Conservation (phyloP, 768 basidiomycete genomes). For the Pholiota conissans region DNA sequence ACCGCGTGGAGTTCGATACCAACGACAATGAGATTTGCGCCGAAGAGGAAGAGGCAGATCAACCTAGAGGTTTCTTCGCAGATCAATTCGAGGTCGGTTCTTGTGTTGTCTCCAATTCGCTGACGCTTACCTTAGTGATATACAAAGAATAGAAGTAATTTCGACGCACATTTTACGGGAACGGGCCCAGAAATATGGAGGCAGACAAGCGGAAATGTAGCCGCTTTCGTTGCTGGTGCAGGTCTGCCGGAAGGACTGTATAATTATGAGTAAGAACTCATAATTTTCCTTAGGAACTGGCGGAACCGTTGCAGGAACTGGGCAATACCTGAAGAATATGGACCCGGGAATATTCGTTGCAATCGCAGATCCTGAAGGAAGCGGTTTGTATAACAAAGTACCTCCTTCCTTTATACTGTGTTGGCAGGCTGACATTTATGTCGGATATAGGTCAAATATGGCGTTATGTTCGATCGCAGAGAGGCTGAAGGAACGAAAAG, state of each 20-base stretch:
- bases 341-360: conserved; percentile 66
- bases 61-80: conserved; percentile 86
- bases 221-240: conserved; percentile 90
- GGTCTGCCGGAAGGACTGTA: conserved; percentile 40
- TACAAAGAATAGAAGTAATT: conserved; percentile 81
- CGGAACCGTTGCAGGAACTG: conserved; percentile 89
- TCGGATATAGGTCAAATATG: conserved; percentile 89
- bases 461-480: conserved; percentile 92
- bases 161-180: conserved; percentile 81
- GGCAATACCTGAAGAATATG: conserved; percentile 76
- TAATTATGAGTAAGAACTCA: not conserved
- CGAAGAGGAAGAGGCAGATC: conserved; percentile 31
- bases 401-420: not conserved
- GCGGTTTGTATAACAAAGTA: conserved; percentile 93
- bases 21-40: conserved; percentile 32
- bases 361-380: conserved; percentile 91
- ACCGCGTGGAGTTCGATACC: conserved; percentile 37
- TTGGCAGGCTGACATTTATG: no score
- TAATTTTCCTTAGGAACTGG: conserved; percentile 70
- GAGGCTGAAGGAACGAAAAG: conserved; percentile 94
- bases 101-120: not conserved
- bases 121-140: not conserved
- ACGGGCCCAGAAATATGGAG: conserved; percentile 96
- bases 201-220: conserved; percentile 80
- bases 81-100: conserved; percentile 83